Evolutionary conservation across 2,329 filamentous ascomycete genomes (phyloP).

Genomic region (Blumeria hordei): DNA sequence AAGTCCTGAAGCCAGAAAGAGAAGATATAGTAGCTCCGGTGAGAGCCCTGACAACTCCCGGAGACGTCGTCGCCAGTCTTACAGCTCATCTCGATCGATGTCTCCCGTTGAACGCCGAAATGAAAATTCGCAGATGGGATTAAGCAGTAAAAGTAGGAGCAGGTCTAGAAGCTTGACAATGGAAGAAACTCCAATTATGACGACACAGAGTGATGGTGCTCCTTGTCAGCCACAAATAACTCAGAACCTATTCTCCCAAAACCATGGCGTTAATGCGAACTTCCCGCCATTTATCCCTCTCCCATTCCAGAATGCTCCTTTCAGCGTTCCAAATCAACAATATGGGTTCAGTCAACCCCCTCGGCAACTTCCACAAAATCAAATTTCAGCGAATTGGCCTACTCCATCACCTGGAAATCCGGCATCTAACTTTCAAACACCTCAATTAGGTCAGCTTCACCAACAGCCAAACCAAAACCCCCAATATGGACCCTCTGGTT

Average conservation of each 20-base stretch:
- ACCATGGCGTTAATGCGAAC: conserved; percentile 9
- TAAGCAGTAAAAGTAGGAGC: conserved; percentile 7
- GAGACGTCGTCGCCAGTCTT: conserved; percentile 10
- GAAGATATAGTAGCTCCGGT: conserved; percentile 11
- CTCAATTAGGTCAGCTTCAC: conserved; percentile 3
- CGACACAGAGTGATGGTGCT: conserved; percentile 2
- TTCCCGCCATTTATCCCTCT: conserved; percentile 9
- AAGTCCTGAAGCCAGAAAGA: conserved; percentile 11
- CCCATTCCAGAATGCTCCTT: conserved; percentile 6
- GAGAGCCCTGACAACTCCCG: conserved; percentile 6
- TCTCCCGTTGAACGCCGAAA: conserved; percentile 7
- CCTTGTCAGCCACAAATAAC: conserved; percentile 5
- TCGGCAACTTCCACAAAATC: conserved; percentile 5
- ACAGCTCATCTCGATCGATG: conserved; percentile 13
- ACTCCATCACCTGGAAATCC: conserved; percentile 10
- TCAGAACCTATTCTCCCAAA: conserved; percentile 7
- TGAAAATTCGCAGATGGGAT: conserved; percentile 5
- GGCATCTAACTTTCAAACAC: conserved; percentile 4
- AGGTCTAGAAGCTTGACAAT: conserved; percentile 2
- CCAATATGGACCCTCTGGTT: conserved; percentile 8
- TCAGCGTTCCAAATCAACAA: conserved; percentile 5
- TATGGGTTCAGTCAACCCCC: conserved; percentile 7
- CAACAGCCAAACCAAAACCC: conserved; percentile 4
- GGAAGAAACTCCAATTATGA: conserved; percentile 2
- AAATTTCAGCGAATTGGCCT: conserved; percentile 6